A percentile compares a stretch with the other conserved stretches of the same genome.
These are phyloP conservation scores for Rhytidhysteron rufulum DNA, from an alignment of 2,329 filamentous ascomycete genomes.

Conservation along the genomic window DNA sequence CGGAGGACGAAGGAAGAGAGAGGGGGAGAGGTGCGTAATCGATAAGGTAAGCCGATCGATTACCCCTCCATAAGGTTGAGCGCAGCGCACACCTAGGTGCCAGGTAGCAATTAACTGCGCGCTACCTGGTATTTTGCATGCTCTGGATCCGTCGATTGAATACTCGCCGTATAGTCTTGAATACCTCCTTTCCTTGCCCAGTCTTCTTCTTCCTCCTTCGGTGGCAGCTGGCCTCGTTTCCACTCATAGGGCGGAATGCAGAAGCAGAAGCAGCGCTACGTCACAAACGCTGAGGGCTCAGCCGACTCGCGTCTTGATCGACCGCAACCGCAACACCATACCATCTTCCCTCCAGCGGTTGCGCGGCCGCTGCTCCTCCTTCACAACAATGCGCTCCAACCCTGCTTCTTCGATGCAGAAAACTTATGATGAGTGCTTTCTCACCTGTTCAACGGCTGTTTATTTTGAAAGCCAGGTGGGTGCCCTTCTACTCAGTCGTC, in stretches of 20 bases:
- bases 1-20: too few relatives aligned
- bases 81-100: too few relatives aligned
- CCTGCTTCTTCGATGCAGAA: slow-evolving; percentile 79
- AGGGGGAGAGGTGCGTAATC: slow-evolving; percentile 28
- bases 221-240: too few relatives aligned
- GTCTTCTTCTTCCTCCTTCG: too few relatives aligned
- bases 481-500: neutral
- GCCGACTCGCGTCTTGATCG: neutral
- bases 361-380: slow-evolving; percentile 6
- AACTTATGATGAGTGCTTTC: slow-evolving; percentile 94
- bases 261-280: slow-evolving; percentile 1
- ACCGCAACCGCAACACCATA: neutral
- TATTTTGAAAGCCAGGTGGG: slow-evolving; percentile 90
- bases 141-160: too few relatives aligned
- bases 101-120: too few relatives aligned
- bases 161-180: too few relatives aligned
- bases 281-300: slow-evolving; percentile 3
- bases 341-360: neutral
- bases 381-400: slow-evolving; percentile 58
- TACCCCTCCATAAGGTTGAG: too few relatives aligned
- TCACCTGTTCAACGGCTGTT: slow-evolving; percentile 90
- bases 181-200: too few relatives aligned
- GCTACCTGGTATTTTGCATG: too few relatives aligned
- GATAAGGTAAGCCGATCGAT: slow-evolving; percentile 17
- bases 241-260: neutral